Evolutionary conservation across 768 basidiomycete species (phyloP), one percentile per base, ranked within the genome.

Genomic region (Mycena filopes): DNA sequence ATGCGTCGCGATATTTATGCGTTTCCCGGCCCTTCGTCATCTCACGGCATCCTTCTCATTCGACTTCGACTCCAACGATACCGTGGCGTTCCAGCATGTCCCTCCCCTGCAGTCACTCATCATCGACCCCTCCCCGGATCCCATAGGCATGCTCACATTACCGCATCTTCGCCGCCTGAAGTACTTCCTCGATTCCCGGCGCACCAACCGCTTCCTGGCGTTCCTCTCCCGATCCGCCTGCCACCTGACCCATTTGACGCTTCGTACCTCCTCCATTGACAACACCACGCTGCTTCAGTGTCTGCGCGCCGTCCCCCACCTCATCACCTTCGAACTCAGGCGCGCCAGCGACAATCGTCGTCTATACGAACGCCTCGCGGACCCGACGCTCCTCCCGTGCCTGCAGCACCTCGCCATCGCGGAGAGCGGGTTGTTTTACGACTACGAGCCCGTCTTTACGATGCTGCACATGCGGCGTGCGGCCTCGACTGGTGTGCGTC

Each of bases 21-120:
- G 48, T 13, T 59, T 59, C n/a, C 57, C 47, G 12, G 5, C n/a
- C 29, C 57, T 59, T 18, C 20, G n/a, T 15, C 42, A 55, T 29
- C 15, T 45, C 1, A 29, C 55, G 25, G 42, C 28, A 4, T 16
- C 15, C 16, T 23, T 25, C 47, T 28, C 20, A 9, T 11, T 3
- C 11, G 12, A n/a, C 16, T 11, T 3, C 11, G 12, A n/a, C 21
- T 6, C 3, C n/a, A 2, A 16, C 25, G 36, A 36, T 25, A 0
- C 6, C 36, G 36, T 21, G 11, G 33, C 16, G 5, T 26, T 41
- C 2, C 13, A 41, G 6, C 26, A 18, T 20, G 8, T n/a, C 18
- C 57, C 57, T 36, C 57, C 57, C 5, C 57, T 59, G 5, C 13
- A 59, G n/a, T 59, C 57, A 9, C 21, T 59, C 36, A 42, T 40